phyloP scores from a whole-genome alignment of 1,284 basidiomycete genomes.

The Austroboletus niveus region DNA sequence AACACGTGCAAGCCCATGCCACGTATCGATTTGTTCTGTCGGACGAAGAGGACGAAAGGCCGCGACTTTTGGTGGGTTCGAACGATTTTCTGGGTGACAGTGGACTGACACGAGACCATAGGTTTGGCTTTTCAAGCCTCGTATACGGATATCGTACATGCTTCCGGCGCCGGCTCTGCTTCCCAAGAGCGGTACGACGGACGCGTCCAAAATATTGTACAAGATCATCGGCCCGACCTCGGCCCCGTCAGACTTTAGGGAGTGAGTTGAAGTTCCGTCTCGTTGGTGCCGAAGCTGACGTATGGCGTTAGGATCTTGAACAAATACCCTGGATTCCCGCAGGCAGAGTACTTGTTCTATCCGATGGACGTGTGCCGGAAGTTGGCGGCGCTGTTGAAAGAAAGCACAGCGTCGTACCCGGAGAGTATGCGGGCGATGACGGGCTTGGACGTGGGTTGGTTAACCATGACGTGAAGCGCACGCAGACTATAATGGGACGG shows the following conservation, averaged over 20 bases:
- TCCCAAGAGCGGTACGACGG: conserved; percentile 59
- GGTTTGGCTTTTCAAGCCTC: conserved; percentile 92
- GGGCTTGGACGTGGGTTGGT: conserved; percentile 76
- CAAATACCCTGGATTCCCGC: conserved; percentile 75
- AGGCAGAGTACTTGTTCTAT: conserved; percentile 79
- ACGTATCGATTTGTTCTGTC: conserved; percentile 83
- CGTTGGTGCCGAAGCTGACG: conserved; percentile 2
- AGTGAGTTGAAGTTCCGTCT: conserved; percentile 38
- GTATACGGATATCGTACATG: conserved; percentile 72
- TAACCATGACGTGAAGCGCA: conserved; percentile 37
- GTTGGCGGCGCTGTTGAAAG: conserved; percentile 62
- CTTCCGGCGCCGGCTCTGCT: conserved; percentile 54
- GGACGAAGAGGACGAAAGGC: conserved; percentile 79
- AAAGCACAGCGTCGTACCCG: conserved; percentile 74
- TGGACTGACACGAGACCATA: conserved; percentile 25
- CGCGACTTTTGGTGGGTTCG: conserved; percentile 63
- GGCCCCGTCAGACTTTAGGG: conserved; percentile 49
- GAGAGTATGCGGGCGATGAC: conserved; percentile 72
- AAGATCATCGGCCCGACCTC: conserved; percentile 63
- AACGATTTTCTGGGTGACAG: neutral
- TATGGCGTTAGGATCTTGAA: conserved; percentile 46
- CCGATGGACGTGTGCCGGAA: conserved; percentile 70
- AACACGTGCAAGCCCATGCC: conserved; percentile 85
- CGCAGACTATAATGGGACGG: neutral
- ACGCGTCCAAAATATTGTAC: conserved; percentile 73